Evolutionary conservation across 768 basidiomycete species (phyloP).

Genomic region (Hebeloma cylindrosporum): DNA sequence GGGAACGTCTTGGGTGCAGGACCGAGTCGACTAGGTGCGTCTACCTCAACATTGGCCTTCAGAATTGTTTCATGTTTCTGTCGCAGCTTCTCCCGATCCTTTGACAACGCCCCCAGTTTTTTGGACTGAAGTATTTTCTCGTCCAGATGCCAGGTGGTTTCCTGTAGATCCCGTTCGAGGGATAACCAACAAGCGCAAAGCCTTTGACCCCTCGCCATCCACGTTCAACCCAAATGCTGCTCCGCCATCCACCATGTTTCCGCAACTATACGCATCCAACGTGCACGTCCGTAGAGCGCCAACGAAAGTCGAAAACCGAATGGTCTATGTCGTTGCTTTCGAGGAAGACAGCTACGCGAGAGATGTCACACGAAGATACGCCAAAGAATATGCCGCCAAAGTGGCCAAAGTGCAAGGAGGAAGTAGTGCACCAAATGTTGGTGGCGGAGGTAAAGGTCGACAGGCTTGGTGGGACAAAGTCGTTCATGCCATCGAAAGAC

Average conservation of each 20-base stretch:
- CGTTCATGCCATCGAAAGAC: conserved; percentile 60
- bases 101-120: conserved; percentile 77
- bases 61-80: conserved; percentile 1
- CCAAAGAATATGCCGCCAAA: conserved; percentile 75
- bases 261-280: conserved; percentile 22
- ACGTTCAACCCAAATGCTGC: conserved; percentile 14
- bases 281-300: conserved; percentile 18
- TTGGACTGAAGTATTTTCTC: conserved; percentile 97
- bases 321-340: conserved; percentile 90
- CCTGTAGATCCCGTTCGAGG: conserved; percentile 87
- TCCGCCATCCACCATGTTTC: conserved; percentile 14
- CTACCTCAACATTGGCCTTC: neutral
- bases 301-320: conserved; percentile 65
- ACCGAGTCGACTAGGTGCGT: conserved; percentile 23
- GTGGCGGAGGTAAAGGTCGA: conserved; percentile 57
- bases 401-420: conserved; percentile 77
- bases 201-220: conserved; percentile 68
- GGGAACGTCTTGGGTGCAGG: conserved; percentile 42
- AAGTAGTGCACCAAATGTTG: conserved; percentile 37
- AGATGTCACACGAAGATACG: conserved; percentile 91
- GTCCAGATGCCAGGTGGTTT: conserved; percentile 88
- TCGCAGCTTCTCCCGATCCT: conserved; percentile 49
- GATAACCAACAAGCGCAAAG: conserved; percentile 75
- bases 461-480: conserved; percentile 87
- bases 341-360: conserved; percentile 93